Percentiles rank a stretch among this genome's conserved stretches.
These are phyloP conservation scores for Candida maris DNA, from an alignment of 805 yeast species.

Conservation along the genomic window DNA sequence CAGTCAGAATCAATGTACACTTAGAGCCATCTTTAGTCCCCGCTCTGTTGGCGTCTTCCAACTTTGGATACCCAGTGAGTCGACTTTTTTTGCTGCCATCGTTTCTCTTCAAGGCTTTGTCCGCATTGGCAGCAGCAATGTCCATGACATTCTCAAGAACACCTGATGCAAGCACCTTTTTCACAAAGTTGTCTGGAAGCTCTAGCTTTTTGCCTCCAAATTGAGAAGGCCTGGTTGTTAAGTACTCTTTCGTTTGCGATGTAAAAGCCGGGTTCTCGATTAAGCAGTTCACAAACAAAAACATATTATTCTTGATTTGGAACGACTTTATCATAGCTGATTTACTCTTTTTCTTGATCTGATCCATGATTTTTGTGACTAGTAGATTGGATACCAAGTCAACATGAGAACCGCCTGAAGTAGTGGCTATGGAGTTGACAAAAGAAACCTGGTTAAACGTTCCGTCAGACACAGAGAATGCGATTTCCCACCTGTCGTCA, in stretches of 20 bases:
- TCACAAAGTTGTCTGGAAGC: constrained; percentile 74
- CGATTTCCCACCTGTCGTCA: constrained; percentile 93
- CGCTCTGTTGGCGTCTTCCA: constrained; percentile 94
- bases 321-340: constrained; percentile 75
- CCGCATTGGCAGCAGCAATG: constrained; percentile 85
- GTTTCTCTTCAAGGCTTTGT: constrained; percentile 77
- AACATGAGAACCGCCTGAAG: constrained; percentile 95
- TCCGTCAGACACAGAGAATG: constrained; percentile 90
- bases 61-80: constrained; percentile 82
- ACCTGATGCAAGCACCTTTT: constrained; percentile 65
- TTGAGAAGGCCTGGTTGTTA: constrained; percentile 83
- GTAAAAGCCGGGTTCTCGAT: constrained; percentile 97
- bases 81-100: constrained; percentile 85
- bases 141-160: constrained; percentile 72
- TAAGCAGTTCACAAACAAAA: constrained; percentile 83
- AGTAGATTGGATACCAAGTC: constrained; percentile 82
- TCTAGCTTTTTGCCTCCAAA: constrained; percentile 80
- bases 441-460: constrained; percentile 91
- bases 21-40: constrained; percentile 90
- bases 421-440: constrained; percentile 96
- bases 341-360: constrained; percentile 61
- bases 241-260: constrained; percentile 94
- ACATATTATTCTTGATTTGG: constrained; percentile 87
- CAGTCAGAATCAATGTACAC: constrained; percentile 91
- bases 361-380: constrained; percentile 69